Percentiles rank a stretch among this genome's conserved stretches.
phyloP scores from a whole-genome alignment of 805 yeast species.

The Starmerella davenportii region DNA sequence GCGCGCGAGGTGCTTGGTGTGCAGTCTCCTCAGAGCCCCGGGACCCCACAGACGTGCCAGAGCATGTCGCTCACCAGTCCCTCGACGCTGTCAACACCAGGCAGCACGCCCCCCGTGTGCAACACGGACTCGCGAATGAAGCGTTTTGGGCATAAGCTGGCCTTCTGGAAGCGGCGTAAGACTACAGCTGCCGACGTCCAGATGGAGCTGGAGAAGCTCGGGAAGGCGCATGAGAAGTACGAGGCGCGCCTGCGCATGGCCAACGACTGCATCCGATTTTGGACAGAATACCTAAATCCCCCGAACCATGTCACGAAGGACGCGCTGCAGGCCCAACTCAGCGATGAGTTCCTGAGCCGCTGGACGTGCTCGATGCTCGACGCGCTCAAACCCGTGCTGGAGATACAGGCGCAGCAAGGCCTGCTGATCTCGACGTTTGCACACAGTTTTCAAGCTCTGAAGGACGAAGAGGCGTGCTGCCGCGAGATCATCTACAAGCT shows the following conservation, averaged over 20 bases:
- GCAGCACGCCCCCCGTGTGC: not conserved
- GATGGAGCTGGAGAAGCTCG: slow-evolving; percentile 6
- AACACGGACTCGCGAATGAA: slow-evolving; percentile 1
- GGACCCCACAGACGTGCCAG: not conserved
- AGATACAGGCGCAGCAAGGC: slow-evolving; percentile 1
- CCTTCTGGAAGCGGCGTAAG: slow-evolving; percentile 9
- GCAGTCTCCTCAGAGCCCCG: not conserved
- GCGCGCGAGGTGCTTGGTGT: not conserved
- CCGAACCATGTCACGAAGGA: not conserved
- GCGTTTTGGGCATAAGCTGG: slow-evolving; percentile 7
- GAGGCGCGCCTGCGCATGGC: slow-evolving; percentile 4
- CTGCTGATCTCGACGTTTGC: slow-evolving; percentile 6
- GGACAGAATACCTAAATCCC: slow-evolving; percentile 12
- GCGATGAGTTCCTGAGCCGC: slow-evolving; percentile 7
- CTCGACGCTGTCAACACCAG: not conserved
- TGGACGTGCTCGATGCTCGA: slow-evolving; percentile 4
- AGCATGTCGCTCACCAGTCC: not conserved
- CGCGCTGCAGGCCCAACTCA: slow-evolving; percentile 2
- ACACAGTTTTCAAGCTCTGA: slow-evolving; percentile 12
- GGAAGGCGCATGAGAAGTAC: slow-evolving; percentile 14
- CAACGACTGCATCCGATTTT: slow-evolving; percentile 8
- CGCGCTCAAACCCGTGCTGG: slow-evolving; percentile 3
- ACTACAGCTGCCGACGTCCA: slow-evolving; percentile 12
- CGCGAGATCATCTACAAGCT: slow-evolving; percentile 4
- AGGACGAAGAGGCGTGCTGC: slow-evolving; percentile 11